Percentiles rank a stretch among this genome's conserved stretches.
phyloP scores from a whole-genome alignment of 163 green algal species.

The Chloromonas sp. region DNA sequence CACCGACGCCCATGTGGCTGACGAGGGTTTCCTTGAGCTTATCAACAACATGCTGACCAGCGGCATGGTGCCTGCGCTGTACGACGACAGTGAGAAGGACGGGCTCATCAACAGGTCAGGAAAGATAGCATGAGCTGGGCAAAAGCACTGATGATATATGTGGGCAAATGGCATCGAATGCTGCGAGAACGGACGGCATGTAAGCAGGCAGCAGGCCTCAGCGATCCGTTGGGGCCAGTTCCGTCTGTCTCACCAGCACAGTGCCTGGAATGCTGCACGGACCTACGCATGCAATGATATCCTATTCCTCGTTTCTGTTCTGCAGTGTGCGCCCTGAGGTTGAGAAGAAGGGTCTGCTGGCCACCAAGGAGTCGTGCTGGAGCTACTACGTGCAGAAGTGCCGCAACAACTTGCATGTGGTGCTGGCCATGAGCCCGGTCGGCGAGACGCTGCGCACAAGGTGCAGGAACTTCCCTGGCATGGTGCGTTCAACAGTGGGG shows the following conservation, averaged over 20 bases:
- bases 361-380: constrained; percentile 78
- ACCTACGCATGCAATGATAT: too few species aligned
- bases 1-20: constrained; percentile 81
- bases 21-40: constrained; percentile 87
- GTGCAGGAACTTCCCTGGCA: constrained; percentile 82
- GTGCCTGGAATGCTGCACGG: too few species aligned
- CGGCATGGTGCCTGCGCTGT: constrained; percentile 81
- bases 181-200: too few species aligned
- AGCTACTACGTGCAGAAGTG: constrained; percentile 69
- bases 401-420: constrained; percentile 81
- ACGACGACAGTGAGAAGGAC: constrained; percentile 77
- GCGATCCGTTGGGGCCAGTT: too few species aligned
- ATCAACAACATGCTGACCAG: constrained; percentile 90
- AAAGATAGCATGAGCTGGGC: too few species aligned
- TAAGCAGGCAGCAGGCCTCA: too few species aligned
- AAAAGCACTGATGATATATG: too few species aligned
- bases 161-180: too few species aligned
- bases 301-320: too few species aligned
- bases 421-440: constrained; percentile 82
- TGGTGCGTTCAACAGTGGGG: constrained; percentile 28
- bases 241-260: too few species aligned
- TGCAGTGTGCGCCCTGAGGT: constrained; percentile 25
- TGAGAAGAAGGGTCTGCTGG: constrained; percentile 44
- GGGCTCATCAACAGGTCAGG: constrained; percentile 50
- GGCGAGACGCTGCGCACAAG: constrained; percentile 73